Conservation (phyloP, 2,329 filamentous ascomycete genomes). For the Stachybotrys chlorohalonatus region DNA sequence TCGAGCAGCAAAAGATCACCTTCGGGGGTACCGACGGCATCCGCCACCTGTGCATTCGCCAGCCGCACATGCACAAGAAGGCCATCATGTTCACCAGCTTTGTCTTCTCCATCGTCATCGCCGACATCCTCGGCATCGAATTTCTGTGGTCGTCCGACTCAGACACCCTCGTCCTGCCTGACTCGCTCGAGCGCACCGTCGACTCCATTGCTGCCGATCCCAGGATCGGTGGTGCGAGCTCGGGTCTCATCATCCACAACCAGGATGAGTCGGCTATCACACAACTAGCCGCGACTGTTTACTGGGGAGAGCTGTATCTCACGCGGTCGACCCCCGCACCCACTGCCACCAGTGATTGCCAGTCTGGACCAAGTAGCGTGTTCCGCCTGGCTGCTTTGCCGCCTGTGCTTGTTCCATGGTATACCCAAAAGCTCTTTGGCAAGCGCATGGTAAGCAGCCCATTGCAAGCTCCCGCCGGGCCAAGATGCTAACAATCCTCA, state of each 20-base stretch:
- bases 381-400: slow-evolving; percentile 13
- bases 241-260: slow-evolving; percentile 13
- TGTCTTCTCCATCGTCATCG: slow-evolving; percentile 13
- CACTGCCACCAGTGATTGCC: slow-evolving; percentile 14
- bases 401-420: slow-evolving; percentile 13
- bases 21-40: slow-evolving; percentile 6
- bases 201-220: slow-evolving; percentile 10
- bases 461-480: not conserved
- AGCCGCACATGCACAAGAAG: slow-evolving; percentile 15
- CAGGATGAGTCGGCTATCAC: slow-evolving; percentile 9
- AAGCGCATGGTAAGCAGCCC: slow-evolving; percentile 11
- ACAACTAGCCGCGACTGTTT: slow-evolving; percentile 11
- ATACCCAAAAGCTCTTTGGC: slow-evolving; percentile 11
- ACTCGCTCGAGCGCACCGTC: slow-evolving; percentile 10
- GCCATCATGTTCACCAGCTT: slow-evolving; percentile 16
- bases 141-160: slow-evolving; percentile 17
- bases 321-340: slow-evolving; percentile 11
- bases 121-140: slow-evolving; percentile 12
- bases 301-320: slow-evolving; percentile 16
- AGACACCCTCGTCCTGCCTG: slow-evolving; percentile 11
- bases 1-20: slow-evolving; percentile 8
- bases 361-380: slow-evolving; percentile 13
- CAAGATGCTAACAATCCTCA: not conserved
- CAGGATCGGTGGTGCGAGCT: slow-evolving; percentile 13
- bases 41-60: slow-evolving; percentile 12